A percentile compares a stretch with the other conserved stretches of the same genome.
These are phyloP conservation scores for Brachypodium distachyon DNA, from an alignment of 202 grass and related monocot genomes.

Conservation along the genomic window DNA sequence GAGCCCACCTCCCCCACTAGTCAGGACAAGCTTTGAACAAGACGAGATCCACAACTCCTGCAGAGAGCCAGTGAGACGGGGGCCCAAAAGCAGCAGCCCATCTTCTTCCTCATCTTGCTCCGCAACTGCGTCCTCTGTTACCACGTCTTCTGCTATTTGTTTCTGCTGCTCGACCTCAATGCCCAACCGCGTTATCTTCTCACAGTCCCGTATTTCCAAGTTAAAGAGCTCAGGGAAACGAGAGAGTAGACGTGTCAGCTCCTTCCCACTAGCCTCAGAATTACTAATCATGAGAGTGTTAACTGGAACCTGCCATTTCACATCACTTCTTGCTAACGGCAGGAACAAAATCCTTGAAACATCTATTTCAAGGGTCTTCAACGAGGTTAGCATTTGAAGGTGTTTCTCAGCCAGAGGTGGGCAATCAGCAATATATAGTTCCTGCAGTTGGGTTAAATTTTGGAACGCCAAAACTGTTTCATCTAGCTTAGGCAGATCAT, in stretches of 20 bases:
- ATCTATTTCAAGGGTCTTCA: background rate
- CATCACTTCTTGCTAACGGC: background rate
- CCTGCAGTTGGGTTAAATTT: background rate
- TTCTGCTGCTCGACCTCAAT: background rate
- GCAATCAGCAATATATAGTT: fast-evolving
- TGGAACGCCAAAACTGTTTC: background rate
- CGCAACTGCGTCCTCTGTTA: background rate
- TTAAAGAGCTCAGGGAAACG: background rate
- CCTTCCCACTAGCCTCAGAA: background rate
- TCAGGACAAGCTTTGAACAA: background rate
- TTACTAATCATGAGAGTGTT: background rate
- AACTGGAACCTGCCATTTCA: background rate
- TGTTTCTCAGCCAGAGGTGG: background rate
- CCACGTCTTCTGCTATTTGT: too few relatives aligned
- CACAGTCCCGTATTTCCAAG: fast-evolving
- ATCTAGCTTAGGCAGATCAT: background rate
- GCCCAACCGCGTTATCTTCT: background rate
- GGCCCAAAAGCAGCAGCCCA: background rate
- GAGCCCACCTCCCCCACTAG: background rate
- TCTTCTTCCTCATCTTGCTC: background rate
- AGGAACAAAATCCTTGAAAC: background rate
- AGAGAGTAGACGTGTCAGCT: background rate
- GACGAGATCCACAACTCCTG: fast-evolving
- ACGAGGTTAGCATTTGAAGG: background rate
- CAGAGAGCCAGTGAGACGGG: background rate